phyloP scores from a whole-genome alignment of 306 rosid species.

The Urtica urens region DNA sequence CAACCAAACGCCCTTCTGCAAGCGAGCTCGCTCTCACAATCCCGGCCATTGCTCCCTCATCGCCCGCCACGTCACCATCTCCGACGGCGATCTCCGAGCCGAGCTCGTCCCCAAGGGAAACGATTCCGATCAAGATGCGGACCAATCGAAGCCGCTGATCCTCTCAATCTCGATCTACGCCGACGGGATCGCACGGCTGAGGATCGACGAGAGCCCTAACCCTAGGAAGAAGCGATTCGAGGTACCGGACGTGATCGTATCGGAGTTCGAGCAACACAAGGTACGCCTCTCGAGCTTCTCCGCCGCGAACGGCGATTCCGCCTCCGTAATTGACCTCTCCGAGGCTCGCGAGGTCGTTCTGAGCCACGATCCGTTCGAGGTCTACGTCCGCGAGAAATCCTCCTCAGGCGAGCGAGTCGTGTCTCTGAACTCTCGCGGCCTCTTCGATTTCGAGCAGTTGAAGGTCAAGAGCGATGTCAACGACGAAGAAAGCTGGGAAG shows the following conservation, averaged over 20 bases:
- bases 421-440: slow-evolving; percentile 68
- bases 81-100: slow-evolving; percentile 70
- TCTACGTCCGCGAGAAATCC: slow-evolving; percentile 47
- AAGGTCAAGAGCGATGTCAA: slow-evolving; percentile 22
- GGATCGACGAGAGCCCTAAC: slow-evolving; percentile 63
- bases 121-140: slow-evolving; percentile 16
- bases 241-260: slow-evolving; percentile 65
- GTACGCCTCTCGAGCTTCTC: slow-evolving; percentile 56
- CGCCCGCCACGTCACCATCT: slow-evolving; percentile 41
- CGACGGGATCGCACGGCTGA: slow-evolving; percentile 65
- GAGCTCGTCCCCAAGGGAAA: slow-evolving; percentile 30
- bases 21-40: slow-evolving; percentile 62
- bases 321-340: slow-evolving; percentile 52
- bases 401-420: slow-evolving; percentile 58
- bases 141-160: slow-evolving; percentile 35
- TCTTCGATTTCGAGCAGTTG: slow-evolving; percentile 82
- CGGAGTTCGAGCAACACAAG: slow-evolving; percentile 39
- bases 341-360: slow-evolving; percentile 66
- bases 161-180: slow-evolving; percentile 60
- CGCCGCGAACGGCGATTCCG: slow-evolving; percentile 25
- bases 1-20: slow-evolving; percentile 88
- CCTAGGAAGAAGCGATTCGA: slow-evolving; percentile 64
- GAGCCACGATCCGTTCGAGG: slow-evolving; percentile 80
- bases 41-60: slow-evolving; percentile 45
- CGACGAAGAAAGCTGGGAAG: slow-evolving; percentile 77